These are phyloP conservation scores for Punica granatum DNA, from an alignment of 345 rosid genomes.

Conservation along the genomic window DNA sequence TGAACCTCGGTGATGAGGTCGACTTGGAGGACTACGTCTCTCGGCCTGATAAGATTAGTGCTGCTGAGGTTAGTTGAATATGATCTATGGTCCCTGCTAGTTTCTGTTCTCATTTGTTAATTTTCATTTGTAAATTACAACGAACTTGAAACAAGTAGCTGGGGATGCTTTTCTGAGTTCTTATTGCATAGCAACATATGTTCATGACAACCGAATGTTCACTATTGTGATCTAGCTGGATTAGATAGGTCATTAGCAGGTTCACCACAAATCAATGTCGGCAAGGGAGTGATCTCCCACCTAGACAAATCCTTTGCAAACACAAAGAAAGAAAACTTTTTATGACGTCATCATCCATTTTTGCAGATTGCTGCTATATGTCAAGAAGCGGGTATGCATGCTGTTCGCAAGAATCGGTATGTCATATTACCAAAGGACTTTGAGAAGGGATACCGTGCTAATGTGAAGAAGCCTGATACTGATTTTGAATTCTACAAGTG, in stretches of 20 bases:
- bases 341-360: background rate
- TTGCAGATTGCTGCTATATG: slow-evolving; percentile 91
- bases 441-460: slow-evolving; percentile 92
- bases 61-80: slow-evolving; percentile 83
- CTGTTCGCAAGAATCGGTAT: slow-evolving; percentile 94
- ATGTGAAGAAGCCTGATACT: slow-evolving; percentile 99
- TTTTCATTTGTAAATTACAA: background rate
- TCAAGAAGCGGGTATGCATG: slow-evolving; percentile 99
- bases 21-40: slow-evolving; percentile 99
- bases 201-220: background rate
- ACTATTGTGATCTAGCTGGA: background rate
- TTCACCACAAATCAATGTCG: background rate
- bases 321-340: background rate
- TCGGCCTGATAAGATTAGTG: slow-evolving; percentile 97
- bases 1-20: slow-evolving; percentile 95
- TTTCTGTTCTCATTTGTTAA: background rate
- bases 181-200: background rate
- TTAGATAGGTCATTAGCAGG: background rate
- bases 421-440: slow-evolving; percentile 96
- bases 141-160: background rate
- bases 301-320: background rate
- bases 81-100: background rate
- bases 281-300: background rate
- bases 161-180: background rate
- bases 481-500: slow-evolving; percentile 96